phyloP scores from a whole-genome alignment of 2,329 filamentous ascomycete genomes.

The Magnaporthiopsis rhizophila region DNA sequence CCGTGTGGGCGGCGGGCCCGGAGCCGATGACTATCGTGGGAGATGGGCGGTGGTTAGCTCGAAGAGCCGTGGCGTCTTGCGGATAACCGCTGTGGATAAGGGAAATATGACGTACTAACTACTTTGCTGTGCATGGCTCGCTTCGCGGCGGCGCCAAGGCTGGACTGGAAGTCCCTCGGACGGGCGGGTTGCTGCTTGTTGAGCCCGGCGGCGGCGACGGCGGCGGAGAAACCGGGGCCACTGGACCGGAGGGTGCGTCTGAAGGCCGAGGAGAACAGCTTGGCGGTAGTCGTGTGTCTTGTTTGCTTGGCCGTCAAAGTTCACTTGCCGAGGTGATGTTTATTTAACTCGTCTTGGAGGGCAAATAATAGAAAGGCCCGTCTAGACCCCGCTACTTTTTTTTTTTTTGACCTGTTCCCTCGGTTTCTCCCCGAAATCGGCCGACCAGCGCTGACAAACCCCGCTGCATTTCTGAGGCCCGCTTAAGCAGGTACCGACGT shows the following conservation, averaged over 20 bases:
- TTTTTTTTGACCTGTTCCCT: too few species aligned
- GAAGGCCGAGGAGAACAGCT: slow-evolving; percentile 84
- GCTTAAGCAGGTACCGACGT: too few species aligned
- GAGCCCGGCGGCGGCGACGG: slow-evolving; percentile 57
- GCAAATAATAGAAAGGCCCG: background rate
- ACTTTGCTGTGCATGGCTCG: slow-evolving; percentile 85
- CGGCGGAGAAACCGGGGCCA: slow-evolving; percentile 63
- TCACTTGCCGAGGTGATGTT: background rate
- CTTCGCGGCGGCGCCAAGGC: slow-evolving; percentile 24
- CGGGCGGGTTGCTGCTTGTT: slow-evolving; percentile 33
- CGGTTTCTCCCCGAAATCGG: background rate
- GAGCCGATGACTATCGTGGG: slow-evolving; percentile 66
- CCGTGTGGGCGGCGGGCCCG: slow-evolving; percentile 94
- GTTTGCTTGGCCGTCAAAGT: background rate
- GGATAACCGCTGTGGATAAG: background rate
- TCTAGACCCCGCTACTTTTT: background rate
- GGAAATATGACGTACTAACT: slow-evolving; percentile 56
- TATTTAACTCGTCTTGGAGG: background rate
- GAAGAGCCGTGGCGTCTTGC: too few species aligned
- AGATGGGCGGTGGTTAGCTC: background rate
- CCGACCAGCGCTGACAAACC: background rate
- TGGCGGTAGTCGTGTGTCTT: slow-evolving; percentile 44
- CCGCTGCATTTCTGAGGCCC: background rate
- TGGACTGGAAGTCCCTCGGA: slow-evolving; percentile 27
- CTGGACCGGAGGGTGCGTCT: slow-evolving; percentile 70